phyloP scores from a whole-genome alignment of 2,329 filamentous ascomycete species.

The Teratosphaeria pseudoeucalypti region DNA sequence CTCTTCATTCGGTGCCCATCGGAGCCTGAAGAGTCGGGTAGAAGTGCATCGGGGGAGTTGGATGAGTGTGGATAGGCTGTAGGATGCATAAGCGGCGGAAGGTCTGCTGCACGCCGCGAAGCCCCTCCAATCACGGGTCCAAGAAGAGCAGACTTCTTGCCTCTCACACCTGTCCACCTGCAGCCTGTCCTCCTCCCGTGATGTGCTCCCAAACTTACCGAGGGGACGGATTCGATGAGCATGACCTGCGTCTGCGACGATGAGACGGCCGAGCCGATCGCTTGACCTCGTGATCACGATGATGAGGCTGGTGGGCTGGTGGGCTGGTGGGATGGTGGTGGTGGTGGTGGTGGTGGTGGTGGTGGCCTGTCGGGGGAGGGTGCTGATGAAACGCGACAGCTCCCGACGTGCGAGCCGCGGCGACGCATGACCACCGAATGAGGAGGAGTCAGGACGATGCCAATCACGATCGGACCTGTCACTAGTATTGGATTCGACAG shows the following conservation, averaged over 20 bases:
- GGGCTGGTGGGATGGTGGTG: too few relatives aligned
- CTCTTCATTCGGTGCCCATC: constrained; percentile 12
- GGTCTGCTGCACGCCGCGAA: not conserved
- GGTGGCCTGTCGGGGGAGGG: not conserved
- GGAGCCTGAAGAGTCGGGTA: constrained; percentile 10
- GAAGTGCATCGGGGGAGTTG: not conserved
- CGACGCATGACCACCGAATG: not conserved
- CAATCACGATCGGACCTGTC: not conserved
- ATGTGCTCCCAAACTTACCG: not conserved
- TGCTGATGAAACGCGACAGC: not conserved
- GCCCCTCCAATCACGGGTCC: not conserved
- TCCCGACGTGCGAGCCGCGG: not conserved
- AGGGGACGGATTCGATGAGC: not conserved
- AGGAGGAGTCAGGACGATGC: too few relatives aligned
- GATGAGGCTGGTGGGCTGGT: not conserved
- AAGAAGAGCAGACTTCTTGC: not conserved
- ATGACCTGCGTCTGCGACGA: not conserved
- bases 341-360: too few relatives aligned
- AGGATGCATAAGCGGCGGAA: not conserved
- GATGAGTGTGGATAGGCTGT: not conserved
- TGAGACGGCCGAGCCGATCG: not conserved
- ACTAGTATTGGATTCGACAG: not conserved
- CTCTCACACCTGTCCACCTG: not conserved
- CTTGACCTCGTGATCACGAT: not conserved
- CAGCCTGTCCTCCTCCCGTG: not conserved